These are phyloP conservation scores for Clonostachys rosea DNA, from an alignment of 2,329 filamentous ascomycete species.

Conservation along the genomic window DNA sequence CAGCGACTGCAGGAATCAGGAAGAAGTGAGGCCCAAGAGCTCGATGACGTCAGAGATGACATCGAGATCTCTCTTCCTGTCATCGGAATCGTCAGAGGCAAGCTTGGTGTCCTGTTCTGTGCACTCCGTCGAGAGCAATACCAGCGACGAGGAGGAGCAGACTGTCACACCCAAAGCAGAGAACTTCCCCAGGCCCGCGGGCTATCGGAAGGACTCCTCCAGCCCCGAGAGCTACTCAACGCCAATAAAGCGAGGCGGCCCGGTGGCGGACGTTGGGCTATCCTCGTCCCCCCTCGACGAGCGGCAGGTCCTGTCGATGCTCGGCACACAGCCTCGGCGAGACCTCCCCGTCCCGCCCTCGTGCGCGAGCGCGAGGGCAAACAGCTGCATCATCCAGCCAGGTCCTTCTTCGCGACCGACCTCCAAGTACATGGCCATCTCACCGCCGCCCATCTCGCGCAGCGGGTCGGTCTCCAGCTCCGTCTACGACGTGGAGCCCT, in stretches of 20 bases:
- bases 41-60: neutral
- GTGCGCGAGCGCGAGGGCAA: too few relatives aligned
- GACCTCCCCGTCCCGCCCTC: conserved; percentile 19
- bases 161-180: conserved; percentile 5
- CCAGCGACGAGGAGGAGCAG: neutral
- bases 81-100: neutral
- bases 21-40: conserved; percentile 9
- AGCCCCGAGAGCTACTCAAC: neutral
- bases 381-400: too few relatives aligned
- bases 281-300: conserved; percentile 25
- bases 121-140: conserved; percentile 5
- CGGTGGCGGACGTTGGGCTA: conserved; percentile 4
- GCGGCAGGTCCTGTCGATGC: conserved; percentile 21
- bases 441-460: neutral
- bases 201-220: too few relatives aligned
- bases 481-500: conserved; percentile 8
- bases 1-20: neutral
- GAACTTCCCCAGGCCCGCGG: neutral
- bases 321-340: conserved; percentile 12
- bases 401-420: too few relatives aligned
- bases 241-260: neutral
- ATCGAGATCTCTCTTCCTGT: neutral
- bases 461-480: conserved; percentile 16
- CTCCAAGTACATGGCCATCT: too few relatives aligned
- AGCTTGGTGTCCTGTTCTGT: conserved; percentile 18